Base-by-base conservation (phyloP, 2,329 filamentous ascomycete species). In the Xylariaceae sp. region DNA sequence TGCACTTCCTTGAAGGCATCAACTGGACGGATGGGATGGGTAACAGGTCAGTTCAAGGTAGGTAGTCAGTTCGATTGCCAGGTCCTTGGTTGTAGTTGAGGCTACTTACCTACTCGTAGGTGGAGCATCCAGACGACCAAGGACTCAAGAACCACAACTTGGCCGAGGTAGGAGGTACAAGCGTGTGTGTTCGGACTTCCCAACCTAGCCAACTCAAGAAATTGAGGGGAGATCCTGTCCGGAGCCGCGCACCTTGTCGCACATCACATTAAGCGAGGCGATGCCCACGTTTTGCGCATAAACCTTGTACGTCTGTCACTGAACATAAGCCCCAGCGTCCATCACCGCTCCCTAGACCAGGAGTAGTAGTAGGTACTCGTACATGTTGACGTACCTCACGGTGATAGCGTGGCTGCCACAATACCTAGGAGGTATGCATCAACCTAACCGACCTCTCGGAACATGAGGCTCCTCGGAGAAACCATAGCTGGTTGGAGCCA, bases 371-470 rank as follows among this genome's bases (percentile, higher is more conserved):
- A 3, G 82, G 82, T 82, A 15, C 79, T 80, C 63, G 85, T 83
- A 87, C 69, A 48, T 48, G 5, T n/a, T 18, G 17, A 45, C 37
- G 41, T 45, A 15, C 41, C 41, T 45, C 11, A 45, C 11, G 10
- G 13, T n/a, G 41, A 45, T 45, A 45, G 41, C 41, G 41, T 45
- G 2, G 74, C 76, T 10, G 85, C 84, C 0, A 81, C 78, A 6
- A 39, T 11, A n/a, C n/a, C n/a, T n/a, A 7, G 7, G 6, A 39
- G 6, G 82, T 85, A 74, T 85, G 84, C 62, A 88, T 85, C 30
- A 88, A 87, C 67, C 68, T 88, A 11, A 30, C 85, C 84, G 1
- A 85, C 84, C 1, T 85, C 81, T 64, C 77, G 84, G 45, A 89
- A 88, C 68, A 79, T 83, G 4, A 77, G 76, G 34, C 67, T 85